Conservation (phyloP, 169 alveolate genomes). For the Plasmodium vivax region DNA sequence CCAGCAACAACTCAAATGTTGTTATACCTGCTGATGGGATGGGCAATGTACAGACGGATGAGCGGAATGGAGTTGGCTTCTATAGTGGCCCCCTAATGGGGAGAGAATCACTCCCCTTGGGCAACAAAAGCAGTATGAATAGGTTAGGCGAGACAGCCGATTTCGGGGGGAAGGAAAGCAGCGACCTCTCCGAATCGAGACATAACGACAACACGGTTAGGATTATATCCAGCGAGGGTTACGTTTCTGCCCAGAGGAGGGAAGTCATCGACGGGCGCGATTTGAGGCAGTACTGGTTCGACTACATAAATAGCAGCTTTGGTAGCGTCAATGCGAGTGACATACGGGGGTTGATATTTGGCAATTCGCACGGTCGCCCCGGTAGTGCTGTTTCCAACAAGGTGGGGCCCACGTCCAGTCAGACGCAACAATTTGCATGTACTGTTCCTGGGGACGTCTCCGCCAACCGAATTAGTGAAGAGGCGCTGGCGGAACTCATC, state of each 20-base stretch:
- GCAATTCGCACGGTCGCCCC: not conserved
- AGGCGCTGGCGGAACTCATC: not conserved
- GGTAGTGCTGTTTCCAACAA: not conserved
- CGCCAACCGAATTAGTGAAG: not conserved
- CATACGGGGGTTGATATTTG: conserved; percentile 8
- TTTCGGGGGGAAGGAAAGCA: conserved; percentile 51
- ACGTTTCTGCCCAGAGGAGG: not conserved
- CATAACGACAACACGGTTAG: conserved; percentile 2
- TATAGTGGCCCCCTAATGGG: not conserved
- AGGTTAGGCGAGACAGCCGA: conserved; percentile 68
- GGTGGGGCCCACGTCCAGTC: not conserved
- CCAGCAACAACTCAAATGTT: not conserved
- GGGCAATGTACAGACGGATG: not conserved
- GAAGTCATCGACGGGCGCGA: not conserved
- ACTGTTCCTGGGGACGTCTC: not conserved
- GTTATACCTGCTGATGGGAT: not conserved
- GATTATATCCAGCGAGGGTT: not conserved
- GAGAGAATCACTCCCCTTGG: not conserved
- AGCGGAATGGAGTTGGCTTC: not conserved
- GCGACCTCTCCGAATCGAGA: conserved; percentile 5
- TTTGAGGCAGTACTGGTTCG: conserved; percentile 23
- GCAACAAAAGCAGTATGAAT: conserved; percentile 1
- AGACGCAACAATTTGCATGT: not conserved
- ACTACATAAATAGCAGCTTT: conserved; percentile 17
- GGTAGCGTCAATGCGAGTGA: conserved; percentile 30